Evolutionary conservation across 225 moss, liverwort and hornwort species (phyloP), one percentile per base, ranked within the genome.

Genomic region (Sphagnum contortum): DNA sequence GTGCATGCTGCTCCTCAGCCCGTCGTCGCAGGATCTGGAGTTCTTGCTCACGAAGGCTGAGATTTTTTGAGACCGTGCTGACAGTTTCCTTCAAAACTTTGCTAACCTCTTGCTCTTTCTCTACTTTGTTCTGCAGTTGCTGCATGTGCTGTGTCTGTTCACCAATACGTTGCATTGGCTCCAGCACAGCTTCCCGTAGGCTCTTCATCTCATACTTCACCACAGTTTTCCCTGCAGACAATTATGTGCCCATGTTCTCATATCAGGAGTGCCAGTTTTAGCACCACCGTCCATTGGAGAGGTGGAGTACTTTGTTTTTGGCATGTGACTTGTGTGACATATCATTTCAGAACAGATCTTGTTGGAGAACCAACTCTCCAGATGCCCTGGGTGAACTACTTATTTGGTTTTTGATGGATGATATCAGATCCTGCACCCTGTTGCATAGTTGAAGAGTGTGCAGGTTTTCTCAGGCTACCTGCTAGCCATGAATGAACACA

Each of bases 121-220:
- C 80, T 5, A 80, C 62, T 77, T 87, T 83, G 8, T 61, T 83
- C 57, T 92, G 78, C 47, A 92, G 69, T 13, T 69, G 75, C n/a
- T 64, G 78, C 73, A 87, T 80, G 61, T 87, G 83, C 12, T 64
- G 73, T 57, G 79, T 85, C 63, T 86, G 81, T 50, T 81, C 84
- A 51, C 87, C 83, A 72, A 88, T 87, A 56, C 77, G 87, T 68
- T 90, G 88, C 90, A 96, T 83, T 5, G 90, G 90, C 51, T 81
- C 84, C 70, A 83, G 55, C 55, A 96, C 96, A 69, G 77, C 80
- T 44, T 96, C 92, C 45, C 87, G 88, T 48, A 88, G 75, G 57
- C 83, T 89, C 75, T 77, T 81, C 59, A 74, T 44, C 44, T 96
- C 96, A 65, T 83, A 96, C 66, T 90, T 96, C 77, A 96, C 72